Conservation (phyloP, 306 rosid species). For the Cucumis cinereus region DNA sequence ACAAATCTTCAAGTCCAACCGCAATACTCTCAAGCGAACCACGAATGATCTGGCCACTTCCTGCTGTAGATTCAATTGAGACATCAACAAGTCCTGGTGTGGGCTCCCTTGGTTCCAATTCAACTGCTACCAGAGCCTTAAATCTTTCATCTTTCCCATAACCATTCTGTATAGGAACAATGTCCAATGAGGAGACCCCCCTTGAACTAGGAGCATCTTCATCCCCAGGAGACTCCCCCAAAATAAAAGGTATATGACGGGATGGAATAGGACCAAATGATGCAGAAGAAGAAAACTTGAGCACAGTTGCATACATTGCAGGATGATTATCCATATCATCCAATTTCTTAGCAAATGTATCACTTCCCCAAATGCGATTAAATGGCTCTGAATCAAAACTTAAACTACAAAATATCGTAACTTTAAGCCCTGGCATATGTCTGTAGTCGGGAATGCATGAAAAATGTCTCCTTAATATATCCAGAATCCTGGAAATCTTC, state of each 20-base stretch:
- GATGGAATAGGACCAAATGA: slow-evolving; percentile 74
- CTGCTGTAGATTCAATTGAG: slow-evolving; percentile 69
- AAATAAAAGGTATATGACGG: slow-evolving; percentile 73
- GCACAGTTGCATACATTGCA: slow-evolving; percentile 80
- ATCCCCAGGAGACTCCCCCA: slow-evolving; percentile 53
- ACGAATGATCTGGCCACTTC: slow-evolving; percentile 64
- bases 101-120: slow-evolving; percentile 91
- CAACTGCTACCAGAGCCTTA: slow-evolving; percentile 47
- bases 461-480: slow-evolving; percentile 56
- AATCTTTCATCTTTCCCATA: slow-evolving; percentile 38
- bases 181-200: slow-evolving; percentile 37
- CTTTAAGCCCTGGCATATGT: slow-evolving; percentile 70
- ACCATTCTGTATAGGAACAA: slow-evolving; percentile 53
- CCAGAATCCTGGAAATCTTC: slow-evolving; percentile 67
- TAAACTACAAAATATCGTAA: slow-evolving; percentile 57
- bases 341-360: slow-evolving; percentile 20
- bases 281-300: slow-evolving; percentile 75
- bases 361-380: slow-evolving; percentile 43
- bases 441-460: slow-evolving; percentile 88
- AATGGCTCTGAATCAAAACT: slow-evolving; percentile 59
- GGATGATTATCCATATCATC: slow-evolving; percentile 59
- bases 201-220: slow-evolving; percentile 26
- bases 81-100: slow-evolving; percentile 80
- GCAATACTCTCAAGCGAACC: slow-evolving; percentile 75
- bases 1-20: slow-evolving; percentile 92